Conservation (phyloP, 169 alveolate species). For the Cryptosporidium canis region DNA sequence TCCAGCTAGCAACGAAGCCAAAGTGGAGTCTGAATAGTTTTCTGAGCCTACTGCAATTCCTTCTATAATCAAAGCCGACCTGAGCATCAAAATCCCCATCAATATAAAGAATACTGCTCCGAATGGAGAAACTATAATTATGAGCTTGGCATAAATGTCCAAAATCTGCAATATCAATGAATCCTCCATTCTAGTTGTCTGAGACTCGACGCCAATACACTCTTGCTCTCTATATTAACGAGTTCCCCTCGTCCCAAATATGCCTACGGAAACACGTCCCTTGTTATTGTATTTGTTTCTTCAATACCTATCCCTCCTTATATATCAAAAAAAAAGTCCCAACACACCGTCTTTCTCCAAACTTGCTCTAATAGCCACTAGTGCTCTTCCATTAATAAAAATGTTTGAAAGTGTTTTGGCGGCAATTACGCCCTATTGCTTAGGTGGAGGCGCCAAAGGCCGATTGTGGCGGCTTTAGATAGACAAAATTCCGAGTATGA, state of each 20-base stretch:
- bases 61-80: constrained; percentile 58
- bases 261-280: neutral
- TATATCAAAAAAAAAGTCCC: neutral
- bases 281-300: neutral
- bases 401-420: constrained; percentile 7
- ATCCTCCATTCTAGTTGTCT: constrained; percentile 33
- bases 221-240: neutral
- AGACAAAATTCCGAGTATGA: constrained; percentile 25
- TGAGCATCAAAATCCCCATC: constrained; percentile 51
- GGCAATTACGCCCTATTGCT: constrained; percentile 4
- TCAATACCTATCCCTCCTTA: neutral
- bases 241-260: neutral
- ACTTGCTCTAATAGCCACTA: constrained; percentile 2
- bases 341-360: neutral
- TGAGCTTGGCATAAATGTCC: constrained; percentile 59
- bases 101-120: constrained; percentile 62
- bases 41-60: constrained; percentile 64
- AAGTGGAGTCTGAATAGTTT: constrained; percentile 36
- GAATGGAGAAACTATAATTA: constrained; percentile 43
- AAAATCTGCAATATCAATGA: constrained; percentile 46
- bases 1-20: constrained; percentile 49
- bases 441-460: constrained; percentile 17
- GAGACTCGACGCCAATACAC: neutral
- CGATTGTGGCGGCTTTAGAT: neutral
- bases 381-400: neutral